phyloP scores from a whole-genome alignment of 768 basidiomycete genomes.

The Boletus barrowsii region DNA sequence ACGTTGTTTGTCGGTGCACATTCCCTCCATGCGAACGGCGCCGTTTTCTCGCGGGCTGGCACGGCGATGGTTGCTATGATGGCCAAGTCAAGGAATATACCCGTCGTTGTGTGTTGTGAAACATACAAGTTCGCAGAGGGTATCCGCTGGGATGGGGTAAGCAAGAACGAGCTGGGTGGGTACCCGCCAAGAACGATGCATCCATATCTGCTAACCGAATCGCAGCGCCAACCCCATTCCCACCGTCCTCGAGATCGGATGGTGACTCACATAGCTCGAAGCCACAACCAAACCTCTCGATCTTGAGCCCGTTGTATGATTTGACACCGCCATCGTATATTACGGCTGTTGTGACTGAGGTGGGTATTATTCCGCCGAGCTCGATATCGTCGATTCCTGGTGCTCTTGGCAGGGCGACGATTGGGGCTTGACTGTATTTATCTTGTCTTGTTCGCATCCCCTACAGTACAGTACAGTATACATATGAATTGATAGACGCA shows the following conservation, averaged over 20 bases:
- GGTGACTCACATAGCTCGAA: slow-evolving; percentile 23
- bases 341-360: slow-evolving; percentile 96
- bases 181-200: neutral
- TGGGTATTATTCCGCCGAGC: slow-evolving; percentile 90
- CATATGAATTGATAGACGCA: neutral
- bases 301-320: slow-evolving; percentile 89
- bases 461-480: too few relatives aligned
- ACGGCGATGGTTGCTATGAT: slow-evolving; percentile 97
- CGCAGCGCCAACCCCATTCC: slow-evolving; percentile 30
- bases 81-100: slow-evolving; percentile 83
- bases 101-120: slow-evolving; percentile 96
- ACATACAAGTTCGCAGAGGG: slow-evolving; percentile 98
- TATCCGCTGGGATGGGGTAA: slow-evolving; percentile 90
- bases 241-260: slow-evolving; percentile 11
- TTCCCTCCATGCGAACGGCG: slow-evolving; percentile 91
- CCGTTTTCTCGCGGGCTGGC: slow-evolving; percentile 90
- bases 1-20: slow-evolving; percentile 91
- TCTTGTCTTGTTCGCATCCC: neutral
- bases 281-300: slow-evolving; percentile 56
- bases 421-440: slow-evolving; percentile 22
- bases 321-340: slow-evolving; percentile 89
- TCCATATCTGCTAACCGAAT: slow-evolving; percentile 1
- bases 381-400: slow-evolving; percentile 83
- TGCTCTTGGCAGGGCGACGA: slow-evolving; percentile 43
- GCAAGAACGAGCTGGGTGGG: slow-evolving; percentile 92